phyloP scores from a whole-genome alignment of 169 alveolate species.

The Nephromyces sp. region DNA sequence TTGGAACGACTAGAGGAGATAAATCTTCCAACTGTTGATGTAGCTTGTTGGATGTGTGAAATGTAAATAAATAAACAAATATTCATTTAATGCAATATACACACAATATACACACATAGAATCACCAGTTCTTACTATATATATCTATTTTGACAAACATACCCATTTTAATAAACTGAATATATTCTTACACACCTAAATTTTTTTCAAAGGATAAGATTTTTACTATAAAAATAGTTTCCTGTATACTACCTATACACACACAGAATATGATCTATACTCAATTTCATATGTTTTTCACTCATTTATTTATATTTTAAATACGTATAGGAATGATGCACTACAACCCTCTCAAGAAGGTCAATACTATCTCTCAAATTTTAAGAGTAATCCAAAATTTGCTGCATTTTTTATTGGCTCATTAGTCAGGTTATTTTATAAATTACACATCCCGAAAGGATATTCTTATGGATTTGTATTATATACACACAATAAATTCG shows the following conservation, averaged over 20 bases:
- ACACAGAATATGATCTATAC: too few species aligned
- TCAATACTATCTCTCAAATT: slow-evolving; percentile 59
- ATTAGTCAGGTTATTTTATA: slow-evolving; percentile 42
- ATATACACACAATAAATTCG: too few species aligned
- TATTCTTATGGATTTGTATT: too few species aligned
- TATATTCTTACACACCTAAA: too few species aligned
- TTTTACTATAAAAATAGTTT: too few species aligned
- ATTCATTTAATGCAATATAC: neutral
- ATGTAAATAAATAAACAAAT: slow-evolving; percentile 34
- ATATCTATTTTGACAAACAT: too few species aligned
- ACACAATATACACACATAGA: too few species aligned
- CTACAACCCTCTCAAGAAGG: slow-evolving; percentile 58
- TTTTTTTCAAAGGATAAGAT: too few species aligned
- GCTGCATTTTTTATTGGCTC: slow-evolving; percentile 67
- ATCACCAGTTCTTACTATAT: too few species aligned
- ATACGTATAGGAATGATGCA: neutral
- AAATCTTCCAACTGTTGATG: slow-evolving; percentile 67
- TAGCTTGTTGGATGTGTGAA: slow-evolving; percentile 65
- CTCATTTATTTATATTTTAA: slow-evolving; percentile 24
- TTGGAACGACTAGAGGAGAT: slow-evolving; percentile 63
- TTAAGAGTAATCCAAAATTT: slow-evolving; percentile 38
- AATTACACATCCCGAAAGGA: neutral
- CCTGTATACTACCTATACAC: too few species aligned
- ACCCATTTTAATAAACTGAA: too few species aligned
- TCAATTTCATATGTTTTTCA: neutral